Percentiles rank a stretch among this genome's conserved stretches.
Conservation (phyloP, 495 filamentous ascomycete genomes). For the Penicillium odoratum region DNA sequence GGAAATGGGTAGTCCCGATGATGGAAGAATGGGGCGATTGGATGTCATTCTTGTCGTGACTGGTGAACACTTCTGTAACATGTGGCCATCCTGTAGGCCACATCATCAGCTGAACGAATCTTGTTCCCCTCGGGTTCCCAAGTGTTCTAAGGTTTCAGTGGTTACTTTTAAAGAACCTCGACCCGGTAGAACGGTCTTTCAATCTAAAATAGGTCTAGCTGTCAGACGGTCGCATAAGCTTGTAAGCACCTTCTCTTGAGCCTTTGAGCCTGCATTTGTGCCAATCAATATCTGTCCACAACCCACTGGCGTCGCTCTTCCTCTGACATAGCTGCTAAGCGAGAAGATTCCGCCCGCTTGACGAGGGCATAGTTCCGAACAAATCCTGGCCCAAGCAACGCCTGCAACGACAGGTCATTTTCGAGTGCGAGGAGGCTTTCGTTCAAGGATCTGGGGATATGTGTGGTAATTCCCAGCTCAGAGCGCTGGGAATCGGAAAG, state of each 20-base stretch:
- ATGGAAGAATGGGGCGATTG: background rate
- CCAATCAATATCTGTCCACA: constrained; percentile 51
- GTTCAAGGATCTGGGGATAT: constrained; percentile 36
- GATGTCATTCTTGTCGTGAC: background rate
- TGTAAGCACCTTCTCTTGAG: background rate
- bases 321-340: constrained; percentile 50
- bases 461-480: constrained; percentile 40
- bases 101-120: no score
- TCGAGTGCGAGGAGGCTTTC: constrained; percentile 30
- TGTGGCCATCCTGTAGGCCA: background rate
- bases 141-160: background rate
- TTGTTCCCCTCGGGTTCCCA: no score
- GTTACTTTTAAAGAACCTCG: background rate
- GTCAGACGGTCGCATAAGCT: background rate
- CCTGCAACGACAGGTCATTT: constrained; percentile 23
- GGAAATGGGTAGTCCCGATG: background rate
- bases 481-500: constrained; percentile 24
- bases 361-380: constrained; percentile 60
- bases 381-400: constrained; percentile 49
- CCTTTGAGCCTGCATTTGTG: no score
- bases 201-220: background rate
- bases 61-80: background rate
- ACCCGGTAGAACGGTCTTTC: background rate
- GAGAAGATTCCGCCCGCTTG: constrained; percentile 56
- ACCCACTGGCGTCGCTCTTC: constrained; percentile 57